Conservation (phyloP, 169 alveolate species). For the Theileria sp. region DNA sequence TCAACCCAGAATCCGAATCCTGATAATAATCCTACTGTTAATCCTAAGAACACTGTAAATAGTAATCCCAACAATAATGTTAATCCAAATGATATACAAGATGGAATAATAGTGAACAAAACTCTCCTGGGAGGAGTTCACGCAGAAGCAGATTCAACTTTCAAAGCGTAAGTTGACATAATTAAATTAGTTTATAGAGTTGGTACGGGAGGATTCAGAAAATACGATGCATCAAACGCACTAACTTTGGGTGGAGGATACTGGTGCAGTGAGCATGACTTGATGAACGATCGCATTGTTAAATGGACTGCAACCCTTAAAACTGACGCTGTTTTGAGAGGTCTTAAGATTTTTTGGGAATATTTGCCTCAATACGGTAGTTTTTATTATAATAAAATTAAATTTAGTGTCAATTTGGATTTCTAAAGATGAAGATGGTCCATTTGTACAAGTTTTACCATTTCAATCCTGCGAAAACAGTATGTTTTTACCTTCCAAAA, state of each 20-base stretch:
- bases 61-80: not conserved
- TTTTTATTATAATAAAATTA: not conserved
- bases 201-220: slow-evolving; percentile 70
- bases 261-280: slow-evolving; percentile 77
- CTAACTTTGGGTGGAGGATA: slow-evolving; percentile 74
- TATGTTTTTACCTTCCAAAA: slow-evolving; percentile 17
- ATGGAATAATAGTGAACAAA: slow-evolving; percentile 7
- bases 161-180: slow-evolving; percentile 33
- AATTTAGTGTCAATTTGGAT: slow-evolving; percentile 63
- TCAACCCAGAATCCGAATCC: not conserved
- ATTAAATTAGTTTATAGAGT: slow-evolving; percentile 24
- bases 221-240: slow-evolving; percentile 78
- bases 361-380: slow-evolving; percentile 50
- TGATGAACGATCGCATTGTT: slow-evolving; percentile 61
- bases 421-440: slow-evolving; percentile 62
- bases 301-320: slow-evolving; percentile 70
- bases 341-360: slow-evolving; percentile 51
- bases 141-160: slow-evolving; percentile 64
- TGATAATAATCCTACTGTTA: not conserved
- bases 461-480: slow-evolving; percentile 67
- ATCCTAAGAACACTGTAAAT: no score
- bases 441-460: slow-evolving; percentile 73
- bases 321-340: slow-evolving; percentile 63
- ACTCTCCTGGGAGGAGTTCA: slow-evolving; percentile 47
- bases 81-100: slow-evolving; percentile 16